Evolutionary conservation across 2,329 filamentous ascomycete species (phyloP).

Genomic region (Neofusicoccum kwambonambiense): DNA sequence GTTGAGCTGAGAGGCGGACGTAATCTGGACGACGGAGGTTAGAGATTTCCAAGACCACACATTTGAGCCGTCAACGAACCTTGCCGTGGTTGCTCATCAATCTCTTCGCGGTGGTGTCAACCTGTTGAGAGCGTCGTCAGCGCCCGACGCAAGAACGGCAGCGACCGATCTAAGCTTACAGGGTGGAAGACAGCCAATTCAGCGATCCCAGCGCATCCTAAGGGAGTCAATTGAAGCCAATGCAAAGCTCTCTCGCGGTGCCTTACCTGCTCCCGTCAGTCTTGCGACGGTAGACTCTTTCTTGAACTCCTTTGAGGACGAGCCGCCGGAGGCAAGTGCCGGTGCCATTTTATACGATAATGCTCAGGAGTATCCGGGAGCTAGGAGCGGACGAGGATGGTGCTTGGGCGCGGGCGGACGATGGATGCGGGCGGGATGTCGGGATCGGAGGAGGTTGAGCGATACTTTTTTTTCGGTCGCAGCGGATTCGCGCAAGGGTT

Average conservation of each 20-base stretch:
- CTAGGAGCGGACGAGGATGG: neutral
- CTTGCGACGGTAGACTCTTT: constrained; percentile 87
- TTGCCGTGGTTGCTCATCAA: constrained; percentile 96
- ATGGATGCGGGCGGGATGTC: neutral
- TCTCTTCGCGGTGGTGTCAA: constrained; percentile 97
- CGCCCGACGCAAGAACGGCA: constrained; percentile 22
- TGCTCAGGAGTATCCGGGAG: neutral
- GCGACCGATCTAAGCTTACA: constrained; percentile 45
- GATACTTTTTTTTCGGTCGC: constrained; percentile 19
- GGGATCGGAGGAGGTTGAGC: constrained; percentile 14
- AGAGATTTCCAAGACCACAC: constrained; percentile 32
- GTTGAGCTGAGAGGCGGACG: constrained; percentile 67
- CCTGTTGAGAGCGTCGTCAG: constrained; percentile 52
- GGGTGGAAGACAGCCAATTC: constrained; percentile 93
- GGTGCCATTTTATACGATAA: constrained; percentile 7
- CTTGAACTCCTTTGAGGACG: constrained; percentile 63
- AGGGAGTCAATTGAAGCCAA: constrained; percentile 21
- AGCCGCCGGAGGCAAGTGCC: constrained; percentile 24
- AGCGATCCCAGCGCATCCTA: constrained; percentile 88
- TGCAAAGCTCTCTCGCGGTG: neutral
- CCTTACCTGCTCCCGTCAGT: constrained; percentile 85
- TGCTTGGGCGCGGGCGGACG: neutral
- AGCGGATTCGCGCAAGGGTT: constrained; percentile 16
- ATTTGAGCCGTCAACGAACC: constrained; percentile 40
- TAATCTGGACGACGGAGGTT: constrained; percentile 38